Base-by-base conservation (phyloP, 2,329 filamentous ascomycete genomes). In the Exophiala mesophila region DNA sequence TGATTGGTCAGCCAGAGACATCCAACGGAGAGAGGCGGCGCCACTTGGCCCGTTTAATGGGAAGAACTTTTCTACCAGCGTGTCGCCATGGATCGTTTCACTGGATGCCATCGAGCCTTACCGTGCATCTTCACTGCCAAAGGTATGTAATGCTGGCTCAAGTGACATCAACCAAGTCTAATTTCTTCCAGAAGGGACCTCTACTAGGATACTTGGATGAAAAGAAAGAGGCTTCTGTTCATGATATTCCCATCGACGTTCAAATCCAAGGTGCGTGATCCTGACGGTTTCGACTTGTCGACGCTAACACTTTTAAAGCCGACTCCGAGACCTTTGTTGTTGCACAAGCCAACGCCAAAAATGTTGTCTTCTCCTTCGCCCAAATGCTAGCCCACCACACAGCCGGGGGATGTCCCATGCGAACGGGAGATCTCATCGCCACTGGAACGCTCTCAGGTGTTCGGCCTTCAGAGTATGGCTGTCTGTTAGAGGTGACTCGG, bases 321-420 rank as follows among this genome's bases (percentile, higher is more conserved):
- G n/a, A n/a, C n/a, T n/a, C n/a, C n/a, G n/a, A n/a, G n/a, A n/a
- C n/a, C n/a, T n/a, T n/a, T n/a, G n/a, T n/a, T n/a, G n/a, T n/a
- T n/a, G n/a, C n/a, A n/a, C n/a, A n/a, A n/a, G n/a, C n/a, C n/a
- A n/a, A n/a, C n/a, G n/a, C n/a, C n/a, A n/a, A n/a, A n/a, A n/a
- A n/a, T n/a, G n/a, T n/a, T n/a, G n/a, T n/a, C n/a, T 90, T 79
- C 72, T 88, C 83, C 0, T 90, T 89, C 64, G 76, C 82, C 3
- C 85, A 90, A 61, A 88, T 89, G 83, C 69, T 90, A 29, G 77
- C 85, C 1, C 85, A 90, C 59, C 85, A 90, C 59, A 80, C 82
- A 1, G 73, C 85, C 33, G 83, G 81, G 1, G 85, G 85, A 4
- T 90, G 85, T 61, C 78, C 80, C 3, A 72, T 90, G 70, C 73